Percentiles rank a stretch among this genome's conserved stretches.
These are phyloP conservation scores for Stachybotrys echinatus DNA, from an alignment of 2,329 filamentous ascomycete species.

Conservation along the genomic window DNA sequence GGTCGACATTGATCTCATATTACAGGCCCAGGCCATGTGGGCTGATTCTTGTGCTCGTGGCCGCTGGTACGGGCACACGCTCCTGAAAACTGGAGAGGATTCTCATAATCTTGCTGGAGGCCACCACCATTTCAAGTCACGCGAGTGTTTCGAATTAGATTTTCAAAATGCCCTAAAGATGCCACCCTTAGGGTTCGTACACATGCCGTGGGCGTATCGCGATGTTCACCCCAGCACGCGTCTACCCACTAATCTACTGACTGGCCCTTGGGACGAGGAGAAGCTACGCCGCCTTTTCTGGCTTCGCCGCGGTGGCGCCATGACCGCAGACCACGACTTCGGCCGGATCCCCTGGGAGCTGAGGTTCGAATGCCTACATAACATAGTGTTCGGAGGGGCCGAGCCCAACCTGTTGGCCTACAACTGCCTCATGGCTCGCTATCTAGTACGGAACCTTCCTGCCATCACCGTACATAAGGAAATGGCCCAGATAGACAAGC, in stretches of 20 bases:
- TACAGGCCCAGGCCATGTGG: slow-evolving; percentile 44
- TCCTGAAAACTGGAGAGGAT: neutral
- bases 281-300: slow-evolving; percentile 37
- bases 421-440: slow-evolving; percentile 19
- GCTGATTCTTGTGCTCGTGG: slow-evolving; percentile 29
- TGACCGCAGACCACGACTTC: slow-evolving; percentile 18
- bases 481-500: neutral
- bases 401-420: slow-evolving; percentile 21
- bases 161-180: slow-evolving; percentile 20
- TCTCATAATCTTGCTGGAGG: slow-evolving; percentile 15
- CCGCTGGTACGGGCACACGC: slow-evolving; percentile 27
- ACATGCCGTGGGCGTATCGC: slow-evolving; percentile 14
- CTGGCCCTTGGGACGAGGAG: slow-evolving; percentile 35
- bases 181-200: slow-evolving; percentile 13
- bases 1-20: slow-evolving; percentile 38
- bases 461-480: neutral
- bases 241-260: slow-evolving; percentile 34
- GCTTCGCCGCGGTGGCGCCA: slow-evolving; percentile 34
- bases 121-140: slow-evolving; percentile 23
- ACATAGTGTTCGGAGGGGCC: slow-evolving; percentile 23
- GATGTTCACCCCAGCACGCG: slow-evolving; percentile 33
- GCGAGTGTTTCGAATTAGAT: slow-evolving; percentile 30
- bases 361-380: slow-evolving; percentile 28
- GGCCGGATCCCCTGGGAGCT: slow-evolving; percentile 33
- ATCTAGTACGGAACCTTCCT: neutral